Base-by-base conservation (phyloP, 768 basidiomycete genomes). In the Amyloporia xantha region DNA sequence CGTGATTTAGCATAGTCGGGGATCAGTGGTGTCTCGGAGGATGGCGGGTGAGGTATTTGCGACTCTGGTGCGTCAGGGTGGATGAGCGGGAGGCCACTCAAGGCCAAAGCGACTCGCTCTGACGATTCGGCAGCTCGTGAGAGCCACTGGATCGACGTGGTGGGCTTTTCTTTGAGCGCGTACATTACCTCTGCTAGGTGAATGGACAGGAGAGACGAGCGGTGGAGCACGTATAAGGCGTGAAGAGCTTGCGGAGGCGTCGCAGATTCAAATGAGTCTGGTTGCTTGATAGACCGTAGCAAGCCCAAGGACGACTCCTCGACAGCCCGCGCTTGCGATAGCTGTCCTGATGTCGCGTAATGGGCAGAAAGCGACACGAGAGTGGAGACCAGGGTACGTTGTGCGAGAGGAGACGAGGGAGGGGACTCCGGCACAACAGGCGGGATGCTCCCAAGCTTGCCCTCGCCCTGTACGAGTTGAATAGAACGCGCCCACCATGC, bases 131-230 rank as follows among this genome's bases (percentile, higher is more conserved):
- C 84, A 2, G 87, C 84, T 20, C 72, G 71, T 15, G 66, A 66
- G 36, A 88, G 67, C 68, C 73, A 77, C 57, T 76, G 73, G 24
- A 85, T 68, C 1, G 82, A 80, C 3, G 70, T 62, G 6, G 66
- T 56, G 2, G 67, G 59, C 21, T 76, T 69, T 13, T 71, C 57
- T 27, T 64, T 62, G 17, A 69, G 63, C 3, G 80, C 81, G 58
- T 81, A 73, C 9, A 78, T 66, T 10, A 90, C 84, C 65, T 90
- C 85, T 0, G 84, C 86, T 12, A 80, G 76, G 58, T 90, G 87
- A 11, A 84, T 70, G 12, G 81, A 81, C 41, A 90, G 65, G 10
- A 90, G 67, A n/a, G 87, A 78, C 13, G 84, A 78, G 35, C 85
- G 82, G 51, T 90, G 86, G 24, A 86, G 73, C 37, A 89, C 66